These are phyloP conservation scores for Zygotorulaspora mrakii DNA, from an alignment of 1,139 yeast genomes.

Conservation along the genomic window DNA sequence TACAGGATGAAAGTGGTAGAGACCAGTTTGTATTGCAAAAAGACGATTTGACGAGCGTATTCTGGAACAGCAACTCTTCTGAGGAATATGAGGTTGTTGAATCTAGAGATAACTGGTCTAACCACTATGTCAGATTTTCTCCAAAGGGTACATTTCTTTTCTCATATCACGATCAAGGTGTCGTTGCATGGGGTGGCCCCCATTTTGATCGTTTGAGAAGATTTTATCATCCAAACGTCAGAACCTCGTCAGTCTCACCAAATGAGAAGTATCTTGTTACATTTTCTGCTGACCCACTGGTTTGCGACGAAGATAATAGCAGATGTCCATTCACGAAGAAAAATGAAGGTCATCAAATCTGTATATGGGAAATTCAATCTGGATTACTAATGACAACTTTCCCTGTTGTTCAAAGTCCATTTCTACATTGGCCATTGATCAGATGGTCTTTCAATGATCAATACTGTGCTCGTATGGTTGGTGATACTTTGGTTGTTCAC, in stretches of 20 bases:
- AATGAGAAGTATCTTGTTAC: slow-evolving; percentile 88
- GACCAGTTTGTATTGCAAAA: slow-evolving; percentile 85
- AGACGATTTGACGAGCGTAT: slow-evolving; percentile 77
- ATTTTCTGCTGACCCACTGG: slow-evolving; percentile 80
- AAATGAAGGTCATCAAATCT: slow-evolving; percentile 89
- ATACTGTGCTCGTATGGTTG: slow-evolving; percentile 93
- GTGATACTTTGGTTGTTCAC: slow-evolving; percentile 88
- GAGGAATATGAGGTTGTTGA: slow-evolving; percentile 76
- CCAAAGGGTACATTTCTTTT: slow-evolving; percentile 89
- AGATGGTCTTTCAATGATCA: slow-evolving; percentile 95
- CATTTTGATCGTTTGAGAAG: slow-evolving; percentile 70
- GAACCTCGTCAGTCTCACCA: slow-evolving; percentile 89
- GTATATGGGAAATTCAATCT: slow-evolving; percentile 86
- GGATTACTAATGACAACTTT: slow-evolving; percentile 86
- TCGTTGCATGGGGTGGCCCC: slow-evolving; percentile 94
- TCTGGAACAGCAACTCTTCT: slow-evolving; percentile 78
- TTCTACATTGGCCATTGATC: slow-evolving; percentile 94
- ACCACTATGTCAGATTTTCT: slow-evolving; percentile 77
- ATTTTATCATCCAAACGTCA: slow-evolving; percentile 85
- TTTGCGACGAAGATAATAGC: slow-evolving; percentile 55
- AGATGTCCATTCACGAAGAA: slow-evolving; percentile 81
- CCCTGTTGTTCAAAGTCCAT: slow-evolving; percentile 78
- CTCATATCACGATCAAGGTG: slow-evolving; percentile 91
- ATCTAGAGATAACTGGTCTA: slow-evolving; percentile 81
- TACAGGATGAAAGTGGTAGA: slow-evolving; percentile 82